Percentiles rank a stretch among this genome's conserved stretches.
Conservation (phyloP, 495 filamentous ascomycete genomes). For the Penicilliopsis zonata region DNA sequence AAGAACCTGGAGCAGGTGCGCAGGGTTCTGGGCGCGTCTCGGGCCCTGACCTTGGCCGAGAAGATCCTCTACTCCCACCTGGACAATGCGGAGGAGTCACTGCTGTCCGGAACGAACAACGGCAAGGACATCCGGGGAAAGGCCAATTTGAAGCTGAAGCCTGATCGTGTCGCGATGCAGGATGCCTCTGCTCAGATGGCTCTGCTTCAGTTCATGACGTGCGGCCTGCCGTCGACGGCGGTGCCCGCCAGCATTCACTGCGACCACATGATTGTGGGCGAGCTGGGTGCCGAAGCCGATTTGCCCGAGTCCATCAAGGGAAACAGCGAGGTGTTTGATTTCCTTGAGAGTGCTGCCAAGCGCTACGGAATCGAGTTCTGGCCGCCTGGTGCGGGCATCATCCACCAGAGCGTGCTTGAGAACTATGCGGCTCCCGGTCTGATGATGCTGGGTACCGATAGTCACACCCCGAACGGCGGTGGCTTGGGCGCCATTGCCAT, state of each 20-base stretch:
- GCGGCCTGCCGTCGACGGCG: constrained; percentile 78
- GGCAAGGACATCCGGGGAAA: constrained; percentile 68
- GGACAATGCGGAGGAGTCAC: constrained; percentile 40
- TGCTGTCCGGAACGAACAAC: constrained; percentile 33
- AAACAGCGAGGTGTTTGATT: constrained; percentile 96
- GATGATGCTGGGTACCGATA: constrained; percentile 99
- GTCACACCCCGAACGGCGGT: constrained; percentile 93
- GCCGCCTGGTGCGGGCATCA: constrained; percentile 97
- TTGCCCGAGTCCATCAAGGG: constrained; percentile 75
- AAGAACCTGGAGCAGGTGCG: constrained; percentile 53
- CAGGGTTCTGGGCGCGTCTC: constrained; percentile 50
- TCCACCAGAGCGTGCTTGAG: constrained; percentile 95
- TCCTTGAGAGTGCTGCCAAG: constrained; percentile 85
- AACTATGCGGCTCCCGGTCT: constrained; percentile 95
- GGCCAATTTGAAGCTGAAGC: constrained; percentile 94
- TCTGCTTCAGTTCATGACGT: constrained; percentile 95
- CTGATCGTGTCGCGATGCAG: constrained; percentile 96
- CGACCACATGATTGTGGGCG: constrained; percentile 97
- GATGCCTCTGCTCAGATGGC: constrained; percentile 99
- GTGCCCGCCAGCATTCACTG: constrained; percentile 97
- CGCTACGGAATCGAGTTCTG: constrained; percentile 98
- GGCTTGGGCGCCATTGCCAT: constrained; percentile 91
- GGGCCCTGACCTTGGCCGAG: constrained; percentile 77
- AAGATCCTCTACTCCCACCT: constrained; percentile 98
- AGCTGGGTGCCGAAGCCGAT: constrained; percentile 80